Conservation (phyloP, 2,329 filamentous ascomycete species). For the Microcera coccophila region DNA sequence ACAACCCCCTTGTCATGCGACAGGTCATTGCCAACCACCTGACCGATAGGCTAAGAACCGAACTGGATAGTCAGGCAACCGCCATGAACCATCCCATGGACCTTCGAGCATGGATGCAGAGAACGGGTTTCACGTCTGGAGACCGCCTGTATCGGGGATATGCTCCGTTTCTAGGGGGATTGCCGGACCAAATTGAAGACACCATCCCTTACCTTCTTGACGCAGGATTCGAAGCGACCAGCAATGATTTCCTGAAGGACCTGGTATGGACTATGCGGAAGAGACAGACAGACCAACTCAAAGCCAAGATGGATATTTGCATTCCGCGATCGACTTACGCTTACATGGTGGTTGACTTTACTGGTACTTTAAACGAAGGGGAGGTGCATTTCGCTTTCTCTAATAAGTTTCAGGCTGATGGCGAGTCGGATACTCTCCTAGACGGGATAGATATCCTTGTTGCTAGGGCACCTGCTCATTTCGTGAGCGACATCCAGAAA, state of each 20-base stretch:
- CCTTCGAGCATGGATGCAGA: slow-evolving; percentile 53
- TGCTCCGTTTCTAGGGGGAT: slow-evolving; percentile 44
- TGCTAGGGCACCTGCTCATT: slow-evolving; percentile 65
- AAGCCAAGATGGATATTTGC: slow-evolving; percentile 55
- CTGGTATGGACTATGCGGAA: slow-evolving; percentile 46
- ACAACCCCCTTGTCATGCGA: slow-evolving; percentile 42
- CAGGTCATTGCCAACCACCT: slow-evolving; percentile 48
- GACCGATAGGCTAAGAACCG: slow-evolving; percentile 43
- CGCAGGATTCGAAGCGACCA: slow-evolving; percentile 54
- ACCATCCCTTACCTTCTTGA: slow-evolving; percentile 52
- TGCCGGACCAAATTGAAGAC: slow-evolving; percentile 51
- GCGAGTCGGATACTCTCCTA: slow-evolving; percentile 51
- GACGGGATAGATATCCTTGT: slow-evolving; percentile 61
- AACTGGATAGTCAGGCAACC: slow-evolving; percentile 49
- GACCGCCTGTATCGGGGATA: slow-evolving; percentile 39
- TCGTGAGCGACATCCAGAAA: slow-evolving; percentile 68
- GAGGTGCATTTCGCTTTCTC: slow-evolving; percentile 69
- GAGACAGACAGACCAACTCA: slow-evolving; percentile 50
- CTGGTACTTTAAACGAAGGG: slow-evolving; percentile 54
- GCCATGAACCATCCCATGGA: slow-evolving; percentile 48
- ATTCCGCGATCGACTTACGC: slow-evolving; percentile 59
- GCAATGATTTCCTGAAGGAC: slow-evolving; percentile 47
- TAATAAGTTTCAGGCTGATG: slow-evolving; percentile 54
- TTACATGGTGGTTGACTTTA: slow-evolving; percentile 67
- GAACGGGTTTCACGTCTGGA: slow-evolving; percentile 32